These are phyloP conservation scores for Collybiopsis confluens DNA, from an alignment of 768 basidiomycete species.

Conservation along the genomic window DNA sequence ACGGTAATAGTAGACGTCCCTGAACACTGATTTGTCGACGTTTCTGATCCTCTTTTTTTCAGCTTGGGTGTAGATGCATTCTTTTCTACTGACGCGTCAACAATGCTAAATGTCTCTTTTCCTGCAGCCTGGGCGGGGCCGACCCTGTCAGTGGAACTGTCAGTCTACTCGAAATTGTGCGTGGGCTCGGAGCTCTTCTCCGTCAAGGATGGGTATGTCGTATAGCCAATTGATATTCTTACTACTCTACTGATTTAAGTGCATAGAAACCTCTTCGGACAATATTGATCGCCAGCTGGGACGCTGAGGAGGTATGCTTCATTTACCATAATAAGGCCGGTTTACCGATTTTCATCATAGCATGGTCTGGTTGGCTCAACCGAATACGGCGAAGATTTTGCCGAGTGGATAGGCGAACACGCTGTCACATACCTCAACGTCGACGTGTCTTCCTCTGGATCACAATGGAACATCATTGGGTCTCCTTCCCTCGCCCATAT, in stretches of 20 bases:
- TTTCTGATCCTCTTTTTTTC: too few species aligned
- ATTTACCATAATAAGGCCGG: not conserved
- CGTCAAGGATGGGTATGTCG: slow-evolving; percentile 60
- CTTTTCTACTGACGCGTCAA: too few species aligned
- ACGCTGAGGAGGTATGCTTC: slow-evolving; percentile 58
- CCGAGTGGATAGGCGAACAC: slow-evolving; percentile 72
- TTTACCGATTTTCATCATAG: slow-evolving; percentile 17
- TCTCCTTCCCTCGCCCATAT: slow-evolving; percentile 57
- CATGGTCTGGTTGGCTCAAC: slow-evolving; percentile 80
- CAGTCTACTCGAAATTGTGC: slow-evolving; percentile 49
- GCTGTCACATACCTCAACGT: slow-evolving; percentile 88
- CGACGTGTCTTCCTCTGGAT: slow-evolving; percentile 61
- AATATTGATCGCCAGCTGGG: slow-evolving; percentile 77
- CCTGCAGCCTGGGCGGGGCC: slow-evolving; percentile 57
- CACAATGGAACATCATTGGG: slow-evolving; percentile 40
- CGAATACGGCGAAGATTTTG: slow-evolving; percentile 93
- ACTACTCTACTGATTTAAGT: too few species aligned
- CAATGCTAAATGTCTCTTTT: too few species aligned
- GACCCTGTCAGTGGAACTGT: slow-evolving; percentile 59
- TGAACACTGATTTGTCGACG: too few species aligned
- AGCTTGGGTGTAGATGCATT: too few species aligned
- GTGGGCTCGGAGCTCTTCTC: slow-evolving; percentile 48
- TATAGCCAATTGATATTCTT: too few species aligned
- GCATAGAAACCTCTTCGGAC: slow-evolving; percentile 69
- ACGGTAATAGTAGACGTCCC: slow-evolving; percentile 29